These are phyloP conservation scores for Amphibolis antarctica DNA, from an alignment of 106 monocot genomes.

Conservation along the genomic window DNA sequence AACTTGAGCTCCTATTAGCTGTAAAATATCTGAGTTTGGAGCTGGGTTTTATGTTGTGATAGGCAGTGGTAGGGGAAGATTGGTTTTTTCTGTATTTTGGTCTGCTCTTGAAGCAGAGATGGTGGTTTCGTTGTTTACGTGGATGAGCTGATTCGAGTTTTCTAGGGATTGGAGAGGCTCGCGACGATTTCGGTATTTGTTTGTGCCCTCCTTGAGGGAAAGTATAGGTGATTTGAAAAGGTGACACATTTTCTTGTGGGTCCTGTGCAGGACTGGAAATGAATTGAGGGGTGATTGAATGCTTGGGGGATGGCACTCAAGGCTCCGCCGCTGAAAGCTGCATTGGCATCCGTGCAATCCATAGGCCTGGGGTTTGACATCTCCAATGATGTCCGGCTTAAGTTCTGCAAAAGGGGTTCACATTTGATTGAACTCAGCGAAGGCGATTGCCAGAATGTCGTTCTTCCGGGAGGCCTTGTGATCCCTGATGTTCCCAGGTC, in stretches of 20 bases:
- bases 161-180: too few species aligned
- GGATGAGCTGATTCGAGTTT: too few species aligned
- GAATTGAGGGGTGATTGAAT: neutral
- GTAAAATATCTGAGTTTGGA: too few species aligned
- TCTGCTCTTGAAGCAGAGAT: too few species aligned
- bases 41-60: too few species aligned
- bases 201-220: too few species aligned
- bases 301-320: constrained; percentile 2
- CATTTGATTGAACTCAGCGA: constrained; percentile 60
- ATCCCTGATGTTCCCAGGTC: constrained; percentile 35
- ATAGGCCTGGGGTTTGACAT: constrained; percentile 80
- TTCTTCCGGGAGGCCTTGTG: constrained; percentile 35
- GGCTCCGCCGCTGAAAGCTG: constrained; percentile 25
- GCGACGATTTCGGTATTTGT: too few species aligned
- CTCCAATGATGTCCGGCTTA: constrained; percentile 58
- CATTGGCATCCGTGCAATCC: constrained; percentile 47
- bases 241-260: neutral
- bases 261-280: neutral
- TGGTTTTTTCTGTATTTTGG: too few species aligned
- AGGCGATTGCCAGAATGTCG: constrained; percentile 32
- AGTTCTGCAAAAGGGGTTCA: constrained; percentile 58
- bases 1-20: too few species aligned
- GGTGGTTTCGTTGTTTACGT: too few species aligned
- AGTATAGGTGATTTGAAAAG: neutral
- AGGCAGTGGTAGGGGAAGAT: too few species aligned